Evolutionary conservation across 352 stramenopile genomes (phyloP), one percentile per base, ranked within the genome.

Genomic region (Globisporangium cylindrosporum): DNA sequence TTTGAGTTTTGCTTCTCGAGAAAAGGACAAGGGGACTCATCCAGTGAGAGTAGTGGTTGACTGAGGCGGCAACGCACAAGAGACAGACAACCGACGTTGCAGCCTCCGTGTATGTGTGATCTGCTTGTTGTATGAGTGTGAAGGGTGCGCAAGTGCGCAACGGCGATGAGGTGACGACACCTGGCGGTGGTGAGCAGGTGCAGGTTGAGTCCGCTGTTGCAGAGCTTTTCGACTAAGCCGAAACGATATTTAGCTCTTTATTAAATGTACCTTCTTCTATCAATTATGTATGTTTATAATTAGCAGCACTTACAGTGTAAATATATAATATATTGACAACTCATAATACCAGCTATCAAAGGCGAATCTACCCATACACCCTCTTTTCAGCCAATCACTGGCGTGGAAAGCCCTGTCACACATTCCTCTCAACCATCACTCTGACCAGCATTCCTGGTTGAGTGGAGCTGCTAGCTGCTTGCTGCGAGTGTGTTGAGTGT

Each of bases 81-180:
- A 22, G 43, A 51, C 43, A 48, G 41, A n/a, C 14, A 46, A 4
- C 27, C 27, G 27, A 32, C 27, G 27, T 32, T 32, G 27, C 27
- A 32, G 2, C 27, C 27, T 32, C 27, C 27, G 36, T 43, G 38
- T 48, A 15, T 20, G 41, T 48, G 43, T 51, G 43, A 51, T 22
- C 3, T 22, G 43, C 43, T 51, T 9, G 15, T 20, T 51, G 53
- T 34, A 59, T 59, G 54, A 59, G 54, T 59, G 54, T 59, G 27
- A 4, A 12, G 53, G 25, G 53, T n/a, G n/a, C 51, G 51, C 51
- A 34, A 48, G 43, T 51, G 43, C 5, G 43, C 43, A 6, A n/a
- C 20, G 25, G 4, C 6, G 54, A 59, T 59, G 54, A 59, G 54
- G 54, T 59, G 54, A 59, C 27, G 43, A 51, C 43, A 51, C 43